Evolutionary conservation across 129 eudicot genomes (phyloP).

Genomic region (Scalesia atractyloides): DNA sequence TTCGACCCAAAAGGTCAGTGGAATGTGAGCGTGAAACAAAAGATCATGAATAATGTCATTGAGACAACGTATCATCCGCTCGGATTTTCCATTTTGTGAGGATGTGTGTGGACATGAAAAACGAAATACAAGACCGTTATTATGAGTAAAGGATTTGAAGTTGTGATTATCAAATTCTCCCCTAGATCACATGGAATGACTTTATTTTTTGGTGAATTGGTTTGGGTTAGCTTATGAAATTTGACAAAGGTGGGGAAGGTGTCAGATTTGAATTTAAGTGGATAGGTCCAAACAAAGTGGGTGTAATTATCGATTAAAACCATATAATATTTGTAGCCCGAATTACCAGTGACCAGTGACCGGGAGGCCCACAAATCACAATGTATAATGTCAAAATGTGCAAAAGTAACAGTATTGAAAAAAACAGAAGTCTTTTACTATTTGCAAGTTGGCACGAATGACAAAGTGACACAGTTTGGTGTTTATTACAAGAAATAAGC

Average conservation of each 20-base stretch:
- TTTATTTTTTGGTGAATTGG: not conserved
- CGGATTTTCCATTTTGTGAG: not conserved
- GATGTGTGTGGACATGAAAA: not conserved
- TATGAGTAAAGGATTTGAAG: not conserved
- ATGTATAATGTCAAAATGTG: not conserved
- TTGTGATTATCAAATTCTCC: not conserved
- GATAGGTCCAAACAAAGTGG: not conserved
- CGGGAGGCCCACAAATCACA: not conserved
- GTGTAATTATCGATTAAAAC: not conserved
- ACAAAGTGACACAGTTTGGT: no score
- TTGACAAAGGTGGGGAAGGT: not conserved
- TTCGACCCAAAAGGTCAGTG: no score
- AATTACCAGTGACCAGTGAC: not conserved
- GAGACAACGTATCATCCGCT: not conserved
- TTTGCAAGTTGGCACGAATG: conserved; percentile 11
- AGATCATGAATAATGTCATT: not conserved
- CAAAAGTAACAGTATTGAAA: not conserved
- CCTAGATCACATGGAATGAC: not conserved
- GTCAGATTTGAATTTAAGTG: not conserved
- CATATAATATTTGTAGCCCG: conserved; percentile 5
- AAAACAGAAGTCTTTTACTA: conserved; percentile 1
- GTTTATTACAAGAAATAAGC: no score
- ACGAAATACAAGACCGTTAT: not conserved
- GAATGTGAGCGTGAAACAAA: no score
- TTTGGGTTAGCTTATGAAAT: not conserved